Evolutionary conservation across 1,284 basidiomycete species (phyloP), one percentile per base, ranked within the genome.

Genomic region (Fereydounia khargensis): DNA sequence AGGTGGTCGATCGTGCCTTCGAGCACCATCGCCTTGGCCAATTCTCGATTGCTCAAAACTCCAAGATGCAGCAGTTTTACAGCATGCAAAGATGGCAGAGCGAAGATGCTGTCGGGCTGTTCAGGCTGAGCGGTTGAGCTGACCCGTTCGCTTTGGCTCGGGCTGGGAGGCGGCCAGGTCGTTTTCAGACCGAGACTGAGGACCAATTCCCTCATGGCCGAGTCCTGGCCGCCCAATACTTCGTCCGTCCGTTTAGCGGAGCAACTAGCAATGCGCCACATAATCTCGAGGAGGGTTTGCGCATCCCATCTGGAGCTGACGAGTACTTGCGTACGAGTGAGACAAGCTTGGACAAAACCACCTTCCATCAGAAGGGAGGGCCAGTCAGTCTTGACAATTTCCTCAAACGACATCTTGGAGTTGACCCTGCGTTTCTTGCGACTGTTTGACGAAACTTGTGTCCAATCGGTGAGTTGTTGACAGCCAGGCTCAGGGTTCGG

Each of bases 21-120:
- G 41, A 80, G 8, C 2, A 73, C 70, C 2, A 91, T 77, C 2
- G 79, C 76, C 11, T 78, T 77, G 0, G 91, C 90, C 50, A 84
- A 85, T 0, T 79, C 67, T 19, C 89, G 82, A 0, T 87, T 87
- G 2, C 86, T 82, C 3, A 78, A 76, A 0, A 85, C 83, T 20
- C 89, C 79, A 1, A 81, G 81, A 10, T 75, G 78, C 17, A 95
- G 77, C 9, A 91, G 70, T 8, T 78, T 77, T 5, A 94, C 73
- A 0, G 84, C 82, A 31, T 39, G 51, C 11, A 52, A 6, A 17
- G 45, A 54, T 2, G 65, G 49, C 32, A 42, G 23, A 8, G 43
- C 28, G 37, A 35, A 39, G 44, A 46, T 11, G 32, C 21, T n/a
- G n/a, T n/a, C n/a, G n/a, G n/a, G n/a, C n/a, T n/a, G n/a, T 37